A percentile compares a stretch with the other conserved stretches of the same genome.
Evolutionary conservation across 495 filamentous ascomycete species (phyloP).

Genomic region (Extremus antarcticus): DNA sequence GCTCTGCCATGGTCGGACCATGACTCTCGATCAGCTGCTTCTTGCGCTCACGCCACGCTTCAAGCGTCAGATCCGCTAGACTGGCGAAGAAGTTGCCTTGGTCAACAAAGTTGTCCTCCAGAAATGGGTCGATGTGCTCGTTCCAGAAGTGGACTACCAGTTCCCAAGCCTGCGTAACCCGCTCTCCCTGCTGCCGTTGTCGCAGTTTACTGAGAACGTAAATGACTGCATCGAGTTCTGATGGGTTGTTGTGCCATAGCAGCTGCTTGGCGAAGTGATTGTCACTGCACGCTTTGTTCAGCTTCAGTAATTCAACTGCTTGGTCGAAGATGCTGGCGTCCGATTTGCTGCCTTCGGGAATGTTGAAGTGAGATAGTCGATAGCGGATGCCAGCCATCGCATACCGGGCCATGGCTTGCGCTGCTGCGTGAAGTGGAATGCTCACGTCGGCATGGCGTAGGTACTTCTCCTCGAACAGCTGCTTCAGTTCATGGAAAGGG

Average conservation of each 20-base stretch:
- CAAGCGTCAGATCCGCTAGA: background rate
- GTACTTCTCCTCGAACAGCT: background rate
- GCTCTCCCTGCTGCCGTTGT: background rate
- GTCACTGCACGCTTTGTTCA: background rate
- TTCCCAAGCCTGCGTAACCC: background rate
- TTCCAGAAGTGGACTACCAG: background rate
- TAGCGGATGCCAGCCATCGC: background rate
- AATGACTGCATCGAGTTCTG: background rate
- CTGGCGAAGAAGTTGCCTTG: background rate
- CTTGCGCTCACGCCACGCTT: background rate
- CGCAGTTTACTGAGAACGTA: background rate
- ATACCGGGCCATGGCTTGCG: background rate
- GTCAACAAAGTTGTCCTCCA: background rate
- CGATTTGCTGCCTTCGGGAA: background rate
- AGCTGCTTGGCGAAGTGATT: background rate
- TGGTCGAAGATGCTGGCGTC: background rate
- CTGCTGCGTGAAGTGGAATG: background rate
- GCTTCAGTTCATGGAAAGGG: background rate
- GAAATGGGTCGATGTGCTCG: background rate
- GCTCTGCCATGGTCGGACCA: background rate
- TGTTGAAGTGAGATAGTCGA: background rate
- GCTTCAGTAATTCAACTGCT: background rate
- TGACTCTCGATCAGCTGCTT: background rate
- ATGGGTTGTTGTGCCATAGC: background rate
- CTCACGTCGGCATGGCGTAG: background rate